Percentiles rank a stretch among this genome's conserved stretches.
Conservation (phyloP, 2,329 filamentous ascomycete genomes). For the Penicillium frequentans region DNA sequence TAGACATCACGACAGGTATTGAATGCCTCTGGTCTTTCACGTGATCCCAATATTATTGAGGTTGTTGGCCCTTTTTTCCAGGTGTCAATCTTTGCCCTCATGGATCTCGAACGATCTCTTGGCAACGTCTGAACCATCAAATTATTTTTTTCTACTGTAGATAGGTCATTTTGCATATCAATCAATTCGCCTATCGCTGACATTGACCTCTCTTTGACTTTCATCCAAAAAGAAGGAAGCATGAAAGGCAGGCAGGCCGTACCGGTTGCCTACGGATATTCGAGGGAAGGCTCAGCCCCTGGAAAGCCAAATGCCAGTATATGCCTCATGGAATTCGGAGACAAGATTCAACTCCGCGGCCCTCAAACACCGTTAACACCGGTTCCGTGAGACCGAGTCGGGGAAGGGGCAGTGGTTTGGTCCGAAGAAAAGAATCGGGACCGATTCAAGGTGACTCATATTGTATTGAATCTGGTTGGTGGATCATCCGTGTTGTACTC, state of each 20-base stretch:
- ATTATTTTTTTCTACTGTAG: not conserved
- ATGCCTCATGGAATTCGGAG: not conserved
- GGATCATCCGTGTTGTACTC: not conserved
- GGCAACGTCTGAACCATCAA: not conserved
- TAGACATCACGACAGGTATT: not conserved
- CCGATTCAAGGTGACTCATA: conserved; percentile 18
- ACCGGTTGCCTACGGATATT: not conserved
- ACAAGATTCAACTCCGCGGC: not conserved
- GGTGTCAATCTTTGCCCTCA: not conserved
- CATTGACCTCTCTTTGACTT: too few species aligned
- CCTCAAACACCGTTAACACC: conserved; percentile 15
- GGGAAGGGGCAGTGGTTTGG: conserved; percentile 11
- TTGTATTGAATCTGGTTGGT: conserved; percentile 10
- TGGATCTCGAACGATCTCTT: not conserved
- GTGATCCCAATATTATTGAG: not conserved
- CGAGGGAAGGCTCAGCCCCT: not conserved
- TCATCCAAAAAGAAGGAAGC: too few species aligned
- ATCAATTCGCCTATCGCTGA: too few species aligned
- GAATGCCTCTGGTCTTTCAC: not conserved
- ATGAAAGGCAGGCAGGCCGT: not conserved
- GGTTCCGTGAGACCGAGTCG: conserved; percentile 16
- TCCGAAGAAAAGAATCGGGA: conserved; percentile 28
- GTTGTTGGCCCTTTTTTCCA: not conserved
- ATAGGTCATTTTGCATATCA: too few species aligned
- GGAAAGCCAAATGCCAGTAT: not conserved